Evolutionary conservation across 108 stramenopile genomes (phyloP).

Genomic region (Aurantiochytrium sp.): DNA sequence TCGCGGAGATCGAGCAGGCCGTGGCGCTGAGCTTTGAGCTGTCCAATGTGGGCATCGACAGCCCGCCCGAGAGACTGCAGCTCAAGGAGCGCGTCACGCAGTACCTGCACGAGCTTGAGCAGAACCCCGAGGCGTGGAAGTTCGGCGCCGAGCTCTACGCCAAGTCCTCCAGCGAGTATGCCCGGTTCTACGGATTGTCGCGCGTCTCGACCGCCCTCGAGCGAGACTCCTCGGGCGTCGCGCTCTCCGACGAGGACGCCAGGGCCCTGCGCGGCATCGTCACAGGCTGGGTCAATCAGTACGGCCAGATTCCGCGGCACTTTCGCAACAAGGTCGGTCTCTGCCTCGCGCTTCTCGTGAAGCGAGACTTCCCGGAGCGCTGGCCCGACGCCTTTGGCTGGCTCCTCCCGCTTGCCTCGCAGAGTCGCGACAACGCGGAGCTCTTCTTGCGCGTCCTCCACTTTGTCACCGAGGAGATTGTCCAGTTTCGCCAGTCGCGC

Average conservation of each 20-base stretch:
- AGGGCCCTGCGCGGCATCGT: background rate
- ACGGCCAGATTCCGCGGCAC: background rate
- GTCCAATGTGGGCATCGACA: background rate
- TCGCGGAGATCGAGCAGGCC: background rate
- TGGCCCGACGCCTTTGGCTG: constrained; percentile 10
- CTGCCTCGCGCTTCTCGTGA: constrained; percentile 3
- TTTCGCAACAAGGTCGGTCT: constrained; percentile 2
- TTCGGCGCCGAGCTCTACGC: background rate
- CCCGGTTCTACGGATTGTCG: background rate
- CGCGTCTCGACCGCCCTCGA: background rate
- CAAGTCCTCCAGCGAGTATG: background rate
- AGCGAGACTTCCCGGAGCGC: background rate
- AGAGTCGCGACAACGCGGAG: background rate
- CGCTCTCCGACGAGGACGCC: background rate
- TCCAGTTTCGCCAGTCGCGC: background rate
- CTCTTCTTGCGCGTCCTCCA: constrained; percentile 7
- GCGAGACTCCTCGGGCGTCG: background rate
- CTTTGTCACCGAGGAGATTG: background rate
- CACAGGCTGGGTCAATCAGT: background rate
- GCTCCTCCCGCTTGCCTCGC: background rate
- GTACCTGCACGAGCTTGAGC: background rate
- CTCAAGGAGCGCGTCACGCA: background rate
- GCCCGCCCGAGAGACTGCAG: background rate
- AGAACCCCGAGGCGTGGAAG: background rate
- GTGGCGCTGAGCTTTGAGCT: constrained; percentile 16